Conservation (phyloP, 2,329 filamentous ascomycete genomes). For the Beauveria sp. region DNA sequence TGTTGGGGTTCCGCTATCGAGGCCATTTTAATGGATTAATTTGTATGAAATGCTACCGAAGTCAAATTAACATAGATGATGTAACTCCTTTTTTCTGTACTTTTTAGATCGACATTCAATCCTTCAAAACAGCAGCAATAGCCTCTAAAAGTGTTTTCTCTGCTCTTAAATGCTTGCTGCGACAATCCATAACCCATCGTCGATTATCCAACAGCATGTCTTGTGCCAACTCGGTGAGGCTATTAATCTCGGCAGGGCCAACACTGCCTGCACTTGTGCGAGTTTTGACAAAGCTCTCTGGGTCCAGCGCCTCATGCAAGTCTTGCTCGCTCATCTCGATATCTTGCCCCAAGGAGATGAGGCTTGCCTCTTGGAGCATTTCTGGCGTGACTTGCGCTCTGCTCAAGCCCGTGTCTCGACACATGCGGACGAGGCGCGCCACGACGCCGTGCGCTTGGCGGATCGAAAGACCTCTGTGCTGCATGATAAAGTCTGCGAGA, state of each 20-base stretch:
- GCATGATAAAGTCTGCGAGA: slow-evolving; percentile 10
- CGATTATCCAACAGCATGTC: slow-evolving; percentile 7
- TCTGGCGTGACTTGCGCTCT: not conserved
- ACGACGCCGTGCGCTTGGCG: slow-evolving; percentile 12
- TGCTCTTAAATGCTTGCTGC: slow-evolving; percentile 1
- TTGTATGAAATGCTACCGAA: not conserved
- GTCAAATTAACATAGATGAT: not conserved
- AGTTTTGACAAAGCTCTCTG: slow-evolving; percentile 8
- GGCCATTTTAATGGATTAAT: no score
- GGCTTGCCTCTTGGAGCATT: slow-evolving; percentile 1
- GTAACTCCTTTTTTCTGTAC: not conserved
- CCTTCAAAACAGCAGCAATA: not conserved
- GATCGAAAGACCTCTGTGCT: slow-evolving; percentile 8
- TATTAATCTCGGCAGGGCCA: not conserved
- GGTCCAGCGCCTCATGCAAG: slow-evolving; percentile 6
- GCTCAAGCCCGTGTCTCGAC: not conserved
- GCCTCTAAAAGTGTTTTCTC: not conserved
- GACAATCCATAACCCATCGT: not conserved
- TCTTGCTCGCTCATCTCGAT: slow-evolving; percentile 5
- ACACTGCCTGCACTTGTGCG: slow-evolving; percentile 9
- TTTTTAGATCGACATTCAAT: not conserved
- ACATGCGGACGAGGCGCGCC: slow-evolving; percentile 9
- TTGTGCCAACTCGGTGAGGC: not conserved
- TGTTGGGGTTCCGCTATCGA: no score
- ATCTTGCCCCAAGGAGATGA: not conserved